Evolutionary conservation across 2,329 filamentous ascomycete genomes (phyloP).

Genomic region (Ophiostoma ulmi): DNA sequence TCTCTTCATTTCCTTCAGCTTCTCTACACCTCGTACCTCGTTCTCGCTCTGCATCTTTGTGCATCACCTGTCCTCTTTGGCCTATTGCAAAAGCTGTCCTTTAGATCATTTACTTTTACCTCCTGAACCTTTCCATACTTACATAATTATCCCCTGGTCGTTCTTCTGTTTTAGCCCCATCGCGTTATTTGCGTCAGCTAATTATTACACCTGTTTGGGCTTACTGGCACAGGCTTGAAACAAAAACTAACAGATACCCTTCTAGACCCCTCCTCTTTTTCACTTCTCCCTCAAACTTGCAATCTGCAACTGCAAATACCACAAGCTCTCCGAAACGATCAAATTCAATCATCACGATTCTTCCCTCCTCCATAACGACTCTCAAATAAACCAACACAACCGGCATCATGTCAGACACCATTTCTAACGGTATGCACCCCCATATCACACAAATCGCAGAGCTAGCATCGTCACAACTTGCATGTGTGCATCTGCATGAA

Average conservation of each 20-base stretch:
- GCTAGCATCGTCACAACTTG: neutral
- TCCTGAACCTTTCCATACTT: neutral
- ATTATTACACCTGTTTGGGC: constrained; percentile 20
- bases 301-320: neutral
- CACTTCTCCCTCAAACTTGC: neutral
- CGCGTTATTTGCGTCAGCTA: constrained; percentile 16
- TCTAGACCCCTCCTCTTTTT: constrained; percentile 17
- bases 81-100: neutral
- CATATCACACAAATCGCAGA: neutral
- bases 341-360: neutral
- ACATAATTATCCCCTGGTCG: neutral
- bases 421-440: constrained; percentile 14
- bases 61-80: neutral
- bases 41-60: neutral
- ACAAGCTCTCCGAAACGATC: neutral
- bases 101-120: neutral
- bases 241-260: constrained; percentile 16
- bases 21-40: neutral
- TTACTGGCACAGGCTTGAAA: constrained; percentile 22
- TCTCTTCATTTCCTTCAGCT: neutral
- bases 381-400: constrained; percentile 16
- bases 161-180: constrained; percentile 13
- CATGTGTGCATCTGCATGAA: neutral
- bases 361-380: neutral
- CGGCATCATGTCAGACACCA: constrained; percentile 40